These are phyloP conservation scores for Filosporella fistucella DNA, from an alignment of 495 filamentous ascomycete genomes.

Conservation along the genomic window DNA sequence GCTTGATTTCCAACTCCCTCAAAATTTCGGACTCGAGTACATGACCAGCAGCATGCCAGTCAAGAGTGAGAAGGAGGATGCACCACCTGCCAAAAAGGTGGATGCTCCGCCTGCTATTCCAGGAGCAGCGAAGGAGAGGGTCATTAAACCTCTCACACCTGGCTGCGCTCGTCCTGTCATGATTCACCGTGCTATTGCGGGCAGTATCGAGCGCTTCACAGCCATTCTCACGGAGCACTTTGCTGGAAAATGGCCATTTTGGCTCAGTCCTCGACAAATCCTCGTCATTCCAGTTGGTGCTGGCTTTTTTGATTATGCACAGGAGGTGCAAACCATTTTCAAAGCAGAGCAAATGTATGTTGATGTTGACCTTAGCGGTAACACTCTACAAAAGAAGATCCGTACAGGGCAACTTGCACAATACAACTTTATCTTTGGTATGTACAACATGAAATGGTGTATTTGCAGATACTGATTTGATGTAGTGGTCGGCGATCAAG, in stretches of 20 bases:
- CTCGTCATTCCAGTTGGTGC: constrained; percentile 90
- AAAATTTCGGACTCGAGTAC: constrained; percentile 81
- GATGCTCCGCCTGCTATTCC: constrained; percentile 9
- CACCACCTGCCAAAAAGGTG: constrained; percentile 26
- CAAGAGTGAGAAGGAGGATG: constrained; percentile 36
- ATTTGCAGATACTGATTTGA: neutral
- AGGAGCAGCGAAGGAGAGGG: constrained; percentile 21
- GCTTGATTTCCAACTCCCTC: constrained; percentile 89
- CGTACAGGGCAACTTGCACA: constrained; percentile 79
- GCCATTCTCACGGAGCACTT: constrained; percentile 94
- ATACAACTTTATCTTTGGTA: constrained; percentile 90
- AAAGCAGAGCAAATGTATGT: constrained; percentile 62
- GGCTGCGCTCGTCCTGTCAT: constrained; percentile 92
- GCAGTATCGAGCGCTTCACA: constrained; percentile 91
- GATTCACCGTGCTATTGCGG: constrained; percentile 93
- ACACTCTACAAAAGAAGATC: constrained; percentile 97
- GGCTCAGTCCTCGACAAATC: constrained; percentile 90
- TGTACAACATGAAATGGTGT: constrained; percentile 17
- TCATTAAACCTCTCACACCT: constrained; percentile 47
- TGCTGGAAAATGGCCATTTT: constrained; percentile 97
- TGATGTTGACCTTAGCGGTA: constrained; percentile 83
- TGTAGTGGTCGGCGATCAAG: constrained; percentile 76
- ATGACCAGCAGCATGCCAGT: constrained; percentile 56
- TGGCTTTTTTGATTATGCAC: constrained; percentile 74
- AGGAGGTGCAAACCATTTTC: constrained; percentile 62